These are phyloP conservation scores for Phytophthora vignae DNA, from an alignment of 352 stramenopile species.

Conservation along the genomic window DNA sequence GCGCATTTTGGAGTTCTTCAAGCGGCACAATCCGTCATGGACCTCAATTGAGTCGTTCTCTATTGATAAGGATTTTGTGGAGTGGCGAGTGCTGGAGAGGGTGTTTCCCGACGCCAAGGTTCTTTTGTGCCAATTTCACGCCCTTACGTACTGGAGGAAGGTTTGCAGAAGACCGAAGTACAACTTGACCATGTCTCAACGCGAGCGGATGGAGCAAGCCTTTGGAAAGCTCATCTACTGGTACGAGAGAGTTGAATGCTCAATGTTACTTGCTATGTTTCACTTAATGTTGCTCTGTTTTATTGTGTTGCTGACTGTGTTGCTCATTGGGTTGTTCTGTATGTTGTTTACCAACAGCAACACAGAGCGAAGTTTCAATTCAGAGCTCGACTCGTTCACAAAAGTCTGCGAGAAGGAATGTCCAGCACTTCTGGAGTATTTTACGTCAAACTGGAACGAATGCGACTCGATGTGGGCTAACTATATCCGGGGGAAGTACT, in stretches of 20 bases:
- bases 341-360: slow-evolving; percentile 5
- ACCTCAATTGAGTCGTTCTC: background rate
- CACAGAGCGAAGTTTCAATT: background rate
- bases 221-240: no score
- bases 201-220: no score
- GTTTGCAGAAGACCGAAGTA: no score
- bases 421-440: slow-evolving; percentile 10
- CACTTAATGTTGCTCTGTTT: no score
- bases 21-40: no score
- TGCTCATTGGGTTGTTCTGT: no score
- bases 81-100: slow-evolving; percentile 11
- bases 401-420: background rate
- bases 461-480: slow-evolving; percentile 32
- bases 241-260: no score
- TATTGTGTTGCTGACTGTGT: no score
- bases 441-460: slow-evolving; percentile 15
- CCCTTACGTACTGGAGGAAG: slow-evolving; percentile 15
- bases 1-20: no score
- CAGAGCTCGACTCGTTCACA: background rate
- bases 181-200: no score
- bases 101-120: slow-evolving; percentile 9
- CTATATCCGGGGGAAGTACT: slow-evolving; percentile 7
- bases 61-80: slow-evolving; percentile 19
- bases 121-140: slow-evolving; percentile 17
- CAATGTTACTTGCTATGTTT: no score